These are phyloP conservation scores for Candida pseudofarinosa DNA, from an alignment of 805 yeast genomes.

Conservation along the genomic window DNA sequence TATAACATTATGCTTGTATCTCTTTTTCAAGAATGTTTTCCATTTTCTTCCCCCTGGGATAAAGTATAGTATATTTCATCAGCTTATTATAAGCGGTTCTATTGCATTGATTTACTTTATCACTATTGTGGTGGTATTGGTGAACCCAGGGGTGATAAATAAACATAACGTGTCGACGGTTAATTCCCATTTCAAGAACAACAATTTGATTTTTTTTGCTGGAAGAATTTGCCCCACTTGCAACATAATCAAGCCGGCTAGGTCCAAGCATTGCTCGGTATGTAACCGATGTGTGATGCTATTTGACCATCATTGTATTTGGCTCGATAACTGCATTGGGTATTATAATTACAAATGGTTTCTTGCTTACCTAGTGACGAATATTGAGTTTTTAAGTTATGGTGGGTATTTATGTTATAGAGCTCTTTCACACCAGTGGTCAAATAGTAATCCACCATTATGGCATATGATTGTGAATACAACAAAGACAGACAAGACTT, in stretches of 20 bases:
- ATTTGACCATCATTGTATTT: constrained; percentile 60
- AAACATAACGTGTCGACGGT: constrained; percentile 9
- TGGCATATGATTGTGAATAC: constrained; percentile 24
- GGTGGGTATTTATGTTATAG: constrained; percentile 36
- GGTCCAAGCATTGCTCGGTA: constrained; percentile 61
- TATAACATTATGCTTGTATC: constrained; percentile 28
- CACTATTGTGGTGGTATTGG: constrained; percentile 35
- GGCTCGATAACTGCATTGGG: constrained; percentile 76
- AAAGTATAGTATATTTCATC: constrained; percentile 7
- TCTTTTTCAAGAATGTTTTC: constrained; percentile 29
- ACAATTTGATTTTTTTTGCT: constrained; percentile 51
- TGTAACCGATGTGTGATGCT: constrained; percentile 51
- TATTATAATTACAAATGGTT: constrained; percentile 61
- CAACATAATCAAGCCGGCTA: constrained; percentile 45
- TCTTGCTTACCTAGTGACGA: constrained; percentile 48
- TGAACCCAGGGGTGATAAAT: constrained; percentile 41
- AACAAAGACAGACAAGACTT: constrained; percentile 28
- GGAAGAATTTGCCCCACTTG: constrained; percentile 48
- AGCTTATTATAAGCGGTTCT: constrained; percentile 24
- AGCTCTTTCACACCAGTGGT: constrained; percentile 12
- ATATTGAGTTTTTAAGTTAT: constrained; percentile 37
- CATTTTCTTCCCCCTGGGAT: constrained; percentile 9
- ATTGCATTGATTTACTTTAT: constrained; percentile 28
- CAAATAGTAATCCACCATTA: constrained; percentile 8
- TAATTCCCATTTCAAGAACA: constrained; percentile 30